Conservation (phyloP, 1,139 yeast genomes). For the Hemisphaericaspora lyxosophila region DNA sequence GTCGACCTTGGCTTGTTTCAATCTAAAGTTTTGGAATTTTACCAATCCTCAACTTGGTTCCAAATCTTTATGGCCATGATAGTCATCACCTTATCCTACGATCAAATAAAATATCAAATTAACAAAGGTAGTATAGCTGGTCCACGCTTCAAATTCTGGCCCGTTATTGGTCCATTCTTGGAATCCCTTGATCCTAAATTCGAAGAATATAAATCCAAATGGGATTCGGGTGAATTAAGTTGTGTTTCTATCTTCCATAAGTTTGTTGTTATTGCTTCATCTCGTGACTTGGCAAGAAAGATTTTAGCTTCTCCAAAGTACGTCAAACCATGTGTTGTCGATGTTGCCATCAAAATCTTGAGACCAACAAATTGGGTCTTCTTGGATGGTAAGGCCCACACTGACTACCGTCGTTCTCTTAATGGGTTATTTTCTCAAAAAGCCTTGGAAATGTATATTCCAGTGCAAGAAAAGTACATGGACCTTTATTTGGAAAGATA, state of each 20-base stretch:
- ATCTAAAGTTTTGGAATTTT: constrained; percentile 4
- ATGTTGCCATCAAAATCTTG: constrained; percentile 87
- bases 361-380: constrained; percentile 98
- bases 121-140: constrained; percentile 90
- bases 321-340: constrained; percentile 97
- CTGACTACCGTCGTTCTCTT: constrained; percentile 86
- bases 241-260: constrained; percentile 98
- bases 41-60: constrained; percentile 25
- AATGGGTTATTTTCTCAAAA: constrained; percentile 84
- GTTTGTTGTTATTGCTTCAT: constrained; percentile 92
- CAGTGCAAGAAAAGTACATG: constrained; percentile 79
- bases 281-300: constrained; percentile 88
- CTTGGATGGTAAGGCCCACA: constrained; percentile 91
- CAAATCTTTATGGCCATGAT: constrained; percentile 52
- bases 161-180: constrained; percentile 92
- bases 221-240: constrained; percentile 91
- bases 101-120: constrained; percentile 74
- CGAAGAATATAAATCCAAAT: constrained; percentile 86
- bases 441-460: constrained; percentile 82
- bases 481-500: constrained; percentile 74
- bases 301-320: constrained; percentile 79
- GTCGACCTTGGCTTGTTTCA: constrained; percentile 6
- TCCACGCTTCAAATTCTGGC: constrained; percentile 84
- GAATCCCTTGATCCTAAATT: constrained; percentile 96
- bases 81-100: constrained; percentile 60